phyloP scores from a whole-genome alignment of 179 eudicot genomes.

The Drosera spatulata region DNA sequence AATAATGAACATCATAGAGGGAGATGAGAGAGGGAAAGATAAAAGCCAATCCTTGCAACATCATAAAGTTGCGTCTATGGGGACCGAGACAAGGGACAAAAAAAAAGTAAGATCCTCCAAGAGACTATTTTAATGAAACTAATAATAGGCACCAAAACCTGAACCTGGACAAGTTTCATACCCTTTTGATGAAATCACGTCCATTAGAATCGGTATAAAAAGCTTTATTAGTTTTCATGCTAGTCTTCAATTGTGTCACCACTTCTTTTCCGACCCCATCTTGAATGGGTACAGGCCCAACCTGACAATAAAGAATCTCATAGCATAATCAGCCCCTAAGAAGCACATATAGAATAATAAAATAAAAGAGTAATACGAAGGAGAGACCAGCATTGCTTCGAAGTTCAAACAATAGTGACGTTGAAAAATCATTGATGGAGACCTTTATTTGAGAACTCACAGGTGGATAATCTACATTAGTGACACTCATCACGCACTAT shows the following conservation, averaged over 20 bases:
- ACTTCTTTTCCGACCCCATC: conserved; percentile 88
- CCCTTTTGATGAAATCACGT: conserved; percentile 88
- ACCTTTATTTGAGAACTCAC: too few species aligned
- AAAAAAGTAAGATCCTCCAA: background rate
- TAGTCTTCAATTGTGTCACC: conserved; percentile 41
- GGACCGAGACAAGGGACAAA: background rate
- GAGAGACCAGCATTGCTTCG: too few species aligned
- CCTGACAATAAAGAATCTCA: conserved; percentile 22
- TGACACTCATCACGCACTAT: too few species aligned
- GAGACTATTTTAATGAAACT: background rate
- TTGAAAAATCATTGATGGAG: too few species aligned
- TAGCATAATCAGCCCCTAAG: too few species aligned
- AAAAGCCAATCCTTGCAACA: background rate
- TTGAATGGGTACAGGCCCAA: conserved; percentile 93
- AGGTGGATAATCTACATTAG: too few species aligned
- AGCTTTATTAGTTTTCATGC: conserved; percentile 52
- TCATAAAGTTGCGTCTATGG: background rate
- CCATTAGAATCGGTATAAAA: conserved; percentile 94
- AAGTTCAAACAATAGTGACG: too few species aligned
- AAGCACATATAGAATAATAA: too few species aligned
- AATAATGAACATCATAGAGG: background rate
- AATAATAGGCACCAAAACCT: too few species aligned
- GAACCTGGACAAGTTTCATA: conserved; percentile 10
- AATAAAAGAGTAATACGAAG: conserved; percentile 1
- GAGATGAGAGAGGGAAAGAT: background rate